Evolutionary conservation across 495 filamentous ascomycete genomes (phyloP).

Genomic region (Penicillium macrosclerotiorum): DNA sequence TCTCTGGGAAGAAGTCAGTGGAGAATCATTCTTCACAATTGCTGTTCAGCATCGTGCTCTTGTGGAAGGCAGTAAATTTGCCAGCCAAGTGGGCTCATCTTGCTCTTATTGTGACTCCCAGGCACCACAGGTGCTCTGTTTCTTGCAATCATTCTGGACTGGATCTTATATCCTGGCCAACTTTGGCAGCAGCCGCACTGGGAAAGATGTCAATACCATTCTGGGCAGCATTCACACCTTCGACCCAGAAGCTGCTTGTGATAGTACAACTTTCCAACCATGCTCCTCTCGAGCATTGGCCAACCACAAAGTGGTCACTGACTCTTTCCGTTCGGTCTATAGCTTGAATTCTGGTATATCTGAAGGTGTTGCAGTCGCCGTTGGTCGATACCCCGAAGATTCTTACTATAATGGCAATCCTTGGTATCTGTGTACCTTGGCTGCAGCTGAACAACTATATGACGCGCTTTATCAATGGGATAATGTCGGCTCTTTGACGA

Average conservation of each 20-base stretch:
- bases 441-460: slow-evolving; percentile 65
- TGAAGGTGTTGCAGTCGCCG: slow-evolving; percentile 50
- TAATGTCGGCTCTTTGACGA: slow-evolving; percentile 45
- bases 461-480: slow-evolving; percentile 62
- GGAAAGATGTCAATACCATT: slow-evolving; percentile 62
- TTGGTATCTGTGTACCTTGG: slow-evolving; percentile 64
- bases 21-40: slow-evolving; percentile 59
- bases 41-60: slow-evolving; percentile 50
- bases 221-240: slow-evolving; percentile 64
- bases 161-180: slow-evolving; percentile 58
- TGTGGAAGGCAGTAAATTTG: slow-evolving; percentile 58
- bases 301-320: slow-evolving; percentile 62
- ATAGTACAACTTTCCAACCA: slow-evolving; percentile 56
- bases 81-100: slow-evolving; percentile 37
- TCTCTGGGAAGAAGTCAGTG: slow-evolving; percentile 69
- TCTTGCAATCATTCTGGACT: slow-evolving; percentile 64
- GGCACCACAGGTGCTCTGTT: slow-evolving; percentile 59
- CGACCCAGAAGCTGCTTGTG: slow-evolving; percentile 52
- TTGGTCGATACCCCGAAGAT: slow-evolving; percentile 73
- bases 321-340: slow-evolving; percentile 61
- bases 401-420: slow-evolving; percentile 66
- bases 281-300: slow-evolving; percentile 60
- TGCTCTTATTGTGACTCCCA: slow-evolving; percentile 53
- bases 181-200: slow-evolving; percentile 48
- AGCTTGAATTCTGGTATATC: slow-evolving; percentile 52